Base-by-base conservation (phyloP, 106 monocot species). In the Phalaenopsis aphrodite region DNA sequence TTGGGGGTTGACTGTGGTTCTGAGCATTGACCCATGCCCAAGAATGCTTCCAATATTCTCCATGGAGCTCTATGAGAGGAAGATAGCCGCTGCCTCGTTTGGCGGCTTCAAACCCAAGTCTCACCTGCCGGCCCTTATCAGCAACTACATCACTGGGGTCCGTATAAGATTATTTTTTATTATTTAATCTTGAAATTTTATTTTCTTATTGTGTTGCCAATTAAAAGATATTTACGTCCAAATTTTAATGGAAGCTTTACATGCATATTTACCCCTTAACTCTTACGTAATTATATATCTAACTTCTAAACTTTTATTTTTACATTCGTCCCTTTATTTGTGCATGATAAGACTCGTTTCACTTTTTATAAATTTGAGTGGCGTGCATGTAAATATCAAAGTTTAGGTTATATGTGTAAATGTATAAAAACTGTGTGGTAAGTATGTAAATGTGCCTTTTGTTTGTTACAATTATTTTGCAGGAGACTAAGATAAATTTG, bases 101-200 rank as follows among this genome's bases (percentile, higher is more conserved):
- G 95, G 95, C 0, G 92, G 85, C 75, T 87, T 92, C 84, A 95
- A 95, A 80, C 86, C 90, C 12, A 95, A 95, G 24, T 87, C 95
- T 3, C 86, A 95, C 69, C 78, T 95, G 57, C 87, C 92, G 14
- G 79, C 74, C 10, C 39, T 95, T 14, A 89, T 87, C 5, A 66
- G 87, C 16, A 88, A 86, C 80, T 92, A 65, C 68, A 82, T 88
- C 56, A 75, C 79, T 23, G 92, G 92, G 85, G 94, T 90, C 1
- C 23, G 85, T 12, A 52, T 52, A 12, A 52, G 82, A 1, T 45
- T 30, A 0, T 30, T 45, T 45, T 3, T 4, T 45, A 3, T 45
- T 45, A 45, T 45, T 0, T 45, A 1, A 45, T 45, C 43, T 0
- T 1, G 0, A 45, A 45, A 45, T 45, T 36, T 45, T 45, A 30